Conservation (phyloP, 331 rosid species). For the Acacia concinna region DNA sequence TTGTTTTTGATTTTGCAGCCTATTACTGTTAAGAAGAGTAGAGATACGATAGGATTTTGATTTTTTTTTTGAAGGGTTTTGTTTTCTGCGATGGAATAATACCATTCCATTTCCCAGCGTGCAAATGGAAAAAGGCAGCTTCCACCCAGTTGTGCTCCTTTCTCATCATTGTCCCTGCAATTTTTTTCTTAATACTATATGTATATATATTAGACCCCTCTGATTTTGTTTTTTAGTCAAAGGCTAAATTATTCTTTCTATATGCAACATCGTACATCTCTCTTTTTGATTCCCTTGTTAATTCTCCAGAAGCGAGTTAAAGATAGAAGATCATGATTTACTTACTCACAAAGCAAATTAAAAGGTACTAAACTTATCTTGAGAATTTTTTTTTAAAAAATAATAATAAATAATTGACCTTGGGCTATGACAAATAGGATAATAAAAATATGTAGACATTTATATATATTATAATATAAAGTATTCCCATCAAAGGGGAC, state of each 20-base stretch:
- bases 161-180: slow-evolving; percentile 64
- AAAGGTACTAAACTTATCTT: background rate
- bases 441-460: slow-evolving; percentile 5
- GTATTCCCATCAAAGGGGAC: slow-evolving; percentile 39
- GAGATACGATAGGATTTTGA: slow-evolving; percentile 22
- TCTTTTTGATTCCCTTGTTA: background rate
- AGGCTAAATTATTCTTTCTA: slow-evolving; percentile 55
- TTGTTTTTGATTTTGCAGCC: background rate
- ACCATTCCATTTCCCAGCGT: slow-evolving; percentile 76
- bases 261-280: slow-evolving; percentile 46
- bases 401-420: background rate
- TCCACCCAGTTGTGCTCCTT: slow-evolving; percentile 52
- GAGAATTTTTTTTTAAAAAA: background rate
- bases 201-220: background rate
- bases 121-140: slow-evolving; percentile 66
- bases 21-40: slow-evolving; percentile 20
- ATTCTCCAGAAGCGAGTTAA: background rate
- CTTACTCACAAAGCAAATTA: background rate
- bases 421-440: background rate
- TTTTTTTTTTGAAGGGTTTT: slow-evolving; percentile 5
- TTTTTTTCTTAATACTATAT: background rate
- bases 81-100: slow-evolving; percentile 36
- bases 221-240: slow-evolving; percentile 55
- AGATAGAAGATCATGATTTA: background rate
- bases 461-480: background rate